A percentile compares a stretch with the other conserved stretches of the same genome.
phyloP scores from a whole-genome alignment of 306 rosid genomes.

The Comarum palustre region DNA sequence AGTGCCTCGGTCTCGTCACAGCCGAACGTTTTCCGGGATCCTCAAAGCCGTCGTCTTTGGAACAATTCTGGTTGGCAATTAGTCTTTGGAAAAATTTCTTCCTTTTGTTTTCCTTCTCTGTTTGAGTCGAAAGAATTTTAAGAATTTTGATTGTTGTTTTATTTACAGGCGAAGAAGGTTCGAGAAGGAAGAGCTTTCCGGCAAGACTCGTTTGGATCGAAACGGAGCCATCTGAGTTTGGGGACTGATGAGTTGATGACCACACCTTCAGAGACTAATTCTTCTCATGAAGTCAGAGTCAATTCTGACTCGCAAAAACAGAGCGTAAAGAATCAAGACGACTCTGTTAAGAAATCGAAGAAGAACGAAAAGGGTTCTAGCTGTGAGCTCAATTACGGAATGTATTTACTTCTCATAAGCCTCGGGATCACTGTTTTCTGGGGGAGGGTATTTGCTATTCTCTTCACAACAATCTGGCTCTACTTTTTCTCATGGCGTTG shows the following conservation, averaged over 20 bases:
- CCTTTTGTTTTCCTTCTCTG: background rate
- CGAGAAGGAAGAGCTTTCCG: slow-evolving; percentile 21
- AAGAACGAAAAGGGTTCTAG: slow-evolving; percentile 16
- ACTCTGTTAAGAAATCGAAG: slow-evolving; percentile 25
- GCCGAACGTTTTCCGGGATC: slow-evolving; percentile 37
- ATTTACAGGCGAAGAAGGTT: slow-evolving; percentile 39
- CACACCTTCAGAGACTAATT: background rate
- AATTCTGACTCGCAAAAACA: slow-evolving; percentile 8
- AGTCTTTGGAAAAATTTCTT: background rate
- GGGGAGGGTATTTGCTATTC: slow-evolving; percentile 46
- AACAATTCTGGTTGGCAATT: slow-evolving; percentile 41
- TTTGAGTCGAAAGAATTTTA: too few relatives aligned
- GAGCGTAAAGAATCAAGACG: background rate
- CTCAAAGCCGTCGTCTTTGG: slow-evolving; percentile 48
- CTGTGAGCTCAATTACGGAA: slow-evolving; percentile 21
- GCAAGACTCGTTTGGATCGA: slow-evolving; percentile 39
- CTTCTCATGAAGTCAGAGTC: background rate
- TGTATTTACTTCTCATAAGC: slow-evolving; percentile 43
- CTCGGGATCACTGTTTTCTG: slow-evolving; percentile 43
- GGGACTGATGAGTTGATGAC: slow-evolving; percentile 15
- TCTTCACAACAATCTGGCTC: slow-evolving; percentile 47
- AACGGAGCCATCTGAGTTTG: slow-evolving; percentile 17
- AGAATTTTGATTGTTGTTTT: too few relatives aligned
- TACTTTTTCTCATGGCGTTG: slow-evolving; percentile 31
- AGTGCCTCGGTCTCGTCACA: slow-evolving; percentile 32